Conservation (phyloP, 2,329 filamentous ascomycete species). For the Raffaelea ambrosiae region DNA sequence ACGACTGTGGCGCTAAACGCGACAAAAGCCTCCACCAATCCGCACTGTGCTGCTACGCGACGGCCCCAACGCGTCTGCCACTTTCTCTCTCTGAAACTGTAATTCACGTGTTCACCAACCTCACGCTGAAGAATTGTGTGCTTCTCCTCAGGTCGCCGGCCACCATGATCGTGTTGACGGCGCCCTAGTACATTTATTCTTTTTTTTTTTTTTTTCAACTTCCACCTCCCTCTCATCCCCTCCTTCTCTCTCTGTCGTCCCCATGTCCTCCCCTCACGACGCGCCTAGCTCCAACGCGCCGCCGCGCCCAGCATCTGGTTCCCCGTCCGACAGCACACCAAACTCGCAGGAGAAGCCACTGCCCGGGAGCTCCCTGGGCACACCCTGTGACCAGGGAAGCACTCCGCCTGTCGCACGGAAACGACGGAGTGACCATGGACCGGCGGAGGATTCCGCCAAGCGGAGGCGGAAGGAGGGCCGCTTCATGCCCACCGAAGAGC, state of each 20-base stretch:
- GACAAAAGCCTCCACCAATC: too few species aligned
- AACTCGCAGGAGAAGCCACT: too few species aligned
- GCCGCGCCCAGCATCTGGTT: conserved; percentile 32
- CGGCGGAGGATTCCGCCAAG: conserved; percentile 17
- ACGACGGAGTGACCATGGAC: conserved; percentile 16
- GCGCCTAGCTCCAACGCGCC: conserved; percentile 35
- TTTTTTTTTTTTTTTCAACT: background rate
- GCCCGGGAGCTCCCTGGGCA: too few species aligned
- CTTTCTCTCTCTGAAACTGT: too few species aligned
- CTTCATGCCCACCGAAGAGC: conserved; percentile 36
- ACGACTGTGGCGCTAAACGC: too few species aligned
- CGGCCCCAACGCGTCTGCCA: too few species aligned
- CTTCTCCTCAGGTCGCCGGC: background rate
- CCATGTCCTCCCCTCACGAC: conserved; percentile 7
- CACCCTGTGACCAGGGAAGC: too few species aligned
- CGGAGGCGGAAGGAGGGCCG: conserved; percentile 4
- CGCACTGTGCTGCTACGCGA: too few species aligned
- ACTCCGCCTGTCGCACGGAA: conserved; percentile 22
- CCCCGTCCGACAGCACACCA: conserved; percentile 17
- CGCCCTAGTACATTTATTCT: background rate
- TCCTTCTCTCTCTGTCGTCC: background rate
- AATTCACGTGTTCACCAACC: too few species aligned
- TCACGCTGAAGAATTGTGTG: too few species aligned
- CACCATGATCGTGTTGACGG: conserved; percentile 4
- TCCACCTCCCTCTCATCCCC: background rate